Evolutionary conservation across 768 basidiomycete genomes (phyloP).

Genomic region (Stropharia rugosoannulata): DNA sequence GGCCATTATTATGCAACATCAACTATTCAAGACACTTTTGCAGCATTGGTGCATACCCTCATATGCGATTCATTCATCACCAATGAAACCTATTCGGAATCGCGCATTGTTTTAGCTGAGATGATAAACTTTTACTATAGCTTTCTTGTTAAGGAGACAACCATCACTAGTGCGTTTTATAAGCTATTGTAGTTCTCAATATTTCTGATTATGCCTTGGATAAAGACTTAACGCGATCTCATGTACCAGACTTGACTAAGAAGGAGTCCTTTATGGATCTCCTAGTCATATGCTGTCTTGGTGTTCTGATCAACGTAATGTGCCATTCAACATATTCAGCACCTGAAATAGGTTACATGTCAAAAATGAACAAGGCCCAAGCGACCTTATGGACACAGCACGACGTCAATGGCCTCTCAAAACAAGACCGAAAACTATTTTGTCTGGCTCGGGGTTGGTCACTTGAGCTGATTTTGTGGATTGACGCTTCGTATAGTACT

Average conservation of each 20-base stretch:
- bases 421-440: not conserved
- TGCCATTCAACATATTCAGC: not conserved
- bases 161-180: not conserved
- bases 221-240: not conserved
- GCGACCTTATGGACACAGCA: not conserved
- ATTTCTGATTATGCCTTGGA: not conserved
- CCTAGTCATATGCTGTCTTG: not conserved
- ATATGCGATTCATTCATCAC: slow-evolving; percentile 8
- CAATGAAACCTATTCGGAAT: slow-evolving; percentile 13
- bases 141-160: not conserved
- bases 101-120: slow-evolving; percentile 8
- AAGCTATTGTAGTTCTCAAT: too few relatives aligned
- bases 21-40: slow-evolving; percentile 13
- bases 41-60: slow-evolving; percentile 17
- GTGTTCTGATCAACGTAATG: not conserved
- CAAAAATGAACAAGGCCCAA: not conserved
- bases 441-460: not conserved
- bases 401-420: not conserved
- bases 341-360: not conserved
- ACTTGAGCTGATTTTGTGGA: not conserved
- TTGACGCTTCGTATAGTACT: not conserved
- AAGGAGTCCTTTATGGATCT: not conserved
- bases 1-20: slow-evolving; percentile 19
- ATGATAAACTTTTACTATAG: slow-evolving; percentile 13
- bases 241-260: not conserved